Percentiles rank a stretch among this genome's conserved stretches.
Conservation (phyloP, 306 rosid species). For the Herpetospermum pedunculosum region DNA sequence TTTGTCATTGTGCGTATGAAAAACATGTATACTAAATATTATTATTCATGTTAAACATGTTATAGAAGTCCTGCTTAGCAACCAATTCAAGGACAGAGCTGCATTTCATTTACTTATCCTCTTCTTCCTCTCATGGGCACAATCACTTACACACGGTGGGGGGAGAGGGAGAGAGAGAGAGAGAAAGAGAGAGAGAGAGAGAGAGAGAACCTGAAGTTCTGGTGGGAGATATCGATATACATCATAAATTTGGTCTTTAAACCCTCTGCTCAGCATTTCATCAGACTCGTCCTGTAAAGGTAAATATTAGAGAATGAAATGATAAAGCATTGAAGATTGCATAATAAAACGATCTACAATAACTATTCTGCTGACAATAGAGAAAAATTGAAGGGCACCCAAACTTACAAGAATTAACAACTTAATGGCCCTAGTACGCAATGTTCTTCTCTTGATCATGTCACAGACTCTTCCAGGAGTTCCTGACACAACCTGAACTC, state of each 20-base stretch:
- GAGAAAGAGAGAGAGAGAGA: slow-evolving; percentile 15
- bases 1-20: neutral
- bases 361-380: neutral
- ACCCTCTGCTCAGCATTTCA: slow-evolving; percentile 99
- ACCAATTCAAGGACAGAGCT: neutral
- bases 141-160: neutral
- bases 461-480: slow-evolving; percentile 98
- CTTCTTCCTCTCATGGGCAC: neutral
- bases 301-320: neutral
- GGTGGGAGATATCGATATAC: slow-evolving; percentile 98
- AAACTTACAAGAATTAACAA: slow-evolving; percentile 63
- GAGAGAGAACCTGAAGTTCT: slow-evolving; percentile 76
- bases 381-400: neutral
- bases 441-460: slow-evolving; percentile 94
- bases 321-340: neutral
- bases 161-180: neutral
- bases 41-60: neutral
- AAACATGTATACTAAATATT: neutral
- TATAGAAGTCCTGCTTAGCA: neutral
- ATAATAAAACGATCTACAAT: neutral
- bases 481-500: slow-evolving; percentile 97
- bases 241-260: slow-evolving; percentile 96
- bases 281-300: slow-evolving; percentile 81
- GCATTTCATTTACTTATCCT: neutral
- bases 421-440: slow-evolving; percentile 87